These are phyloP conservation scores for Cordyceps cicadae DNA, from an alignment of 2,329 filamentous ascomycete genomes.

Conservation along the genomic window DNA sequence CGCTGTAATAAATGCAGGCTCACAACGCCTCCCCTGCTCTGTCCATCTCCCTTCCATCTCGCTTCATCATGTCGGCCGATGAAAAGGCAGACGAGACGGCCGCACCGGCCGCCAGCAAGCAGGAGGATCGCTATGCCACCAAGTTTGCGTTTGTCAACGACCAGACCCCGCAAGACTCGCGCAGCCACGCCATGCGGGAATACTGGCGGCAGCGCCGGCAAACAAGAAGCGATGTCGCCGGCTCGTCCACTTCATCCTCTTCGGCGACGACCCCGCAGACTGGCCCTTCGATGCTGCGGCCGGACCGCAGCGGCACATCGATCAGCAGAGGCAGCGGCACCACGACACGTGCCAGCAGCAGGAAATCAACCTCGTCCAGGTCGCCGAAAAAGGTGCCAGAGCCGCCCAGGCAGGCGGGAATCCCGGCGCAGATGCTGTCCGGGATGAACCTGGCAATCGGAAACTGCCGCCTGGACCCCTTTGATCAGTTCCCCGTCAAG, in stretches of 20 bases:
- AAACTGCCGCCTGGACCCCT: constrained; percentile 23
- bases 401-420: not conserved
- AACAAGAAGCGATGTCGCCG: not conserved
- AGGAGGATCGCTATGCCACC: not conserved
- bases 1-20: no score
- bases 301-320: not conserved
- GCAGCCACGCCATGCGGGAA: constrained; percentile 27
- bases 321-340: not conserved
- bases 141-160: constrained; percentile 1
- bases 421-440: constrained; percentile 17
- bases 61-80: not conserved
- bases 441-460: constrained; percentile 24
- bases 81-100: not conserved
- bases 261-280: not conserved
- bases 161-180: not conserved
- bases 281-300: not conserved
- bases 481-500: constrained; percentile 26
- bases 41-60: not conserved
- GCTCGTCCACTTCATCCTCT: not conserved
- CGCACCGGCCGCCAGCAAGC: not conserved
- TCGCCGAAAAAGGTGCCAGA: not conserved
- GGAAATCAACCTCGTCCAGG: not conserved
- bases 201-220: constrained; percentile 18
- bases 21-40: not conserved
- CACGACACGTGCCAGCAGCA: not conserved